Base-by-base conservation (phyloP, 371 early-diverging fungal genomes). In the Funneliformis caledonium region DNA sequence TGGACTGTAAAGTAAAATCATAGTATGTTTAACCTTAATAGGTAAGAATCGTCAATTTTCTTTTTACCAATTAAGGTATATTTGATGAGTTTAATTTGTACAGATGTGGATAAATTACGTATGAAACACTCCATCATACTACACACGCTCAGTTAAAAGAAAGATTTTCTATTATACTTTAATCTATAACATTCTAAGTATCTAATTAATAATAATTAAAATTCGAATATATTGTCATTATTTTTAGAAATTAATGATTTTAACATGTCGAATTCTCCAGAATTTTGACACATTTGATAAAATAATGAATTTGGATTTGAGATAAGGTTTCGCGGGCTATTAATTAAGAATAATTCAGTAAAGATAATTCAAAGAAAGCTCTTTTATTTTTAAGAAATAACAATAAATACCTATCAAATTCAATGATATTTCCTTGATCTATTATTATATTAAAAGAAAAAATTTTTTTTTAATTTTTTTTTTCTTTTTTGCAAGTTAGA, bases 341-440 rank as follows among this genome's bases (percentile, higher is more conserved):
- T 45, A 10, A 64, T 9, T 47, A 72, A 72, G 10, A 10, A 48
- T n/a, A 22, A 45, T 14, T 45, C n/a, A 6, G 22, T 64, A 19
- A 26, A 8, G 2, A 12, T 26, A 31, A 31, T 47, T 47, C 7
- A 43, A 72, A 37, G 26, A 48, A 45, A 12, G 42, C 3, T 7
- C 0, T 11, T 12, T 56, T 26, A 26, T 26, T 16, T 7, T 16
- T 16, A 7, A 6, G 19, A 56, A 56, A 56, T 19, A 19, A 19
- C 19, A n/a, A 16, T 56, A 11, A 31, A 11, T 48, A 72, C 72
- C 72, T 79, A 22, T 79, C 86, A 83, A 84, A 85, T 72, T 88
- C 87, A n/a, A 82, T 31, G 26, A 88, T 67, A 7, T 81, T 45
- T 43, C 88, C 88, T 42, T 84, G 83, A 68, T 88, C 86, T 70